A percentile compares a stretch with the other conserved stretches of the same genome.
Conservation (phyloP, 1,139 yeast species). For the Pichia sp. region DNA sequence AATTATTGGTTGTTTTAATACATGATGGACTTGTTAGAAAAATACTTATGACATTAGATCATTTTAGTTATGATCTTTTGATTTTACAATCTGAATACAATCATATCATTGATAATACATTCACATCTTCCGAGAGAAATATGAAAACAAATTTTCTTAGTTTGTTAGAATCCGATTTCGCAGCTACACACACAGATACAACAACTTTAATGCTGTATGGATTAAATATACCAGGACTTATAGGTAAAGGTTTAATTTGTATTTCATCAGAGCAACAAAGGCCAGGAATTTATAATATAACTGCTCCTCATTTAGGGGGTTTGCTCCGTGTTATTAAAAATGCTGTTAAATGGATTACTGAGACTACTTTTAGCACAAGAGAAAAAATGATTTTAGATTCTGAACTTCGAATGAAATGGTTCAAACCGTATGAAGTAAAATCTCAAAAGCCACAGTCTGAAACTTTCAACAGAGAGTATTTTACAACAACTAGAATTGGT, state of each 20-base stretch:
- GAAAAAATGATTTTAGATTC: slow-evolving; percentile 7
- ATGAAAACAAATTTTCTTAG: background rate
- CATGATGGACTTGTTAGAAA: slow-evolving; percentile 27
- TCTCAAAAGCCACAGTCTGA: background rate
- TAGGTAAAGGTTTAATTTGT: slow-evolving; percentile 6
- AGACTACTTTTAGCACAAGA: slow-evolving; percentile 3
- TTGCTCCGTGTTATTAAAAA: slow-evolving; percentile 40
- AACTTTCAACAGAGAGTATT: slow-evolving; percentile 6
- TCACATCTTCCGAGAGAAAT: background rate
- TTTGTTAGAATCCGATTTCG: background rate
- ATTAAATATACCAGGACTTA: slow-evolving; percentile 3
- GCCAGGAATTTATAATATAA: slow-evolving; percentile 34
- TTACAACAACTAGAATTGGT: slow-evolving; percentile 9
- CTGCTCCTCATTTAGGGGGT: slow-evolving; percentile 59
- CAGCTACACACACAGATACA: slow-evolving; percentile 3
- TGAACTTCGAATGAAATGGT: slow-evolving; percentile 7
- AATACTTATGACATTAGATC: slow-evolving; percentile 30
- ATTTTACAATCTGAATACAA: slow-evolving; percentile 30
- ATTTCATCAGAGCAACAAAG: slow-evolving; percentile 2
- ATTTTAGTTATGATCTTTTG: slow-evolving; percentile 31
- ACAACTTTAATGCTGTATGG: background rate
- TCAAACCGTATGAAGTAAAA: slow-evolving; percentile 2
- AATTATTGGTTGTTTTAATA: slow-evolving; percentile 29
- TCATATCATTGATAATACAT: slow-evolving; percentile 16
- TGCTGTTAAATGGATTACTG: slow-evolving; percentile 22